A percentile compares a stretch with the other conserved stretches of the same genome.
phyloP scores from a whole-genome alignment of 2,329 filamentous ascomycete species.

The Parasarocladium wereldwijsianum region DNA sequence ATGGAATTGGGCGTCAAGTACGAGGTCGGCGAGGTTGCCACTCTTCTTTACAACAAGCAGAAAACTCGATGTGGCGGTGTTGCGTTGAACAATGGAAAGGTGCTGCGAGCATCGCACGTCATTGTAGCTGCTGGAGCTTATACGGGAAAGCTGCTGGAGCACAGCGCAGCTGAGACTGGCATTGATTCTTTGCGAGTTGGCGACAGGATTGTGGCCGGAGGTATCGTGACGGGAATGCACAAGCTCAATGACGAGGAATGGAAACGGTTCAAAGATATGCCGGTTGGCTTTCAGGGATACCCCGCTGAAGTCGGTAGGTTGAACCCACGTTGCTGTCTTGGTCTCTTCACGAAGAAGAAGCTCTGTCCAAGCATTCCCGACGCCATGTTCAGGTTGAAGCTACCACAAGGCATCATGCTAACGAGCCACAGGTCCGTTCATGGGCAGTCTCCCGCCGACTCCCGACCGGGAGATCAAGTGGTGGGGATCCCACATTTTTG shows the following conservation, averaged over 20 bases:
- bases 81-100: slow-evolving; percentile 25
- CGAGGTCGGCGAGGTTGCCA: slow-evolving; percentile 33
- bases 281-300: slow-evolving; percentile 29
- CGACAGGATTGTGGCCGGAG: slow-evolving; percentile 40
- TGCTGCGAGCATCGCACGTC: slow-evolving; percentile 32
- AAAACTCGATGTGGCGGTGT: slow-evolving; percentile 32
- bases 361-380: too few species aligned
- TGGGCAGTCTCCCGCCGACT: slow-evolving; percentile 42
- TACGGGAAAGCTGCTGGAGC: slow-evolving; percentile 39
- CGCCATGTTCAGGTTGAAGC: too few species aligned
- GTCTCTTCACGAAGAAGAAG: too few species aligned
- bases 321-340: too few species aligned
- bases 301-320: slow-evolving; percentile 20
- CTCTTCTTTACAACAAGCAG: slow-evolving; percentile 28
- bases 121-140: slow-evolving; percentile 43
- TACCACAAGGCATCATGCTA: too few species aligned
- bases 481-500: slow-evolving; percentile 48
- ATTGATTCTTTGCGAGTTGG: slow-evolving; percentile 33
- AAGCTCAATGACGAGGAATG: slow-evolving; percentile 32
- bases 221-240: slow-evolving; percentile 43
- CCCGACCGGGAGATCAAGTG: slow-evolving; percentile 37
- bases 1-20: slow-evolving; percentile 45
- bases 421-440: slow-evolving; percentile 33
- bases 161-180: slow-evolving; percentile 32
- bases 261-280: slow-evolving; percentile 30